phyloP scores from a whole-genome alignment of 495 filamentous ascomycete genomes.

The Talaromyces wortmannii region DNA sequence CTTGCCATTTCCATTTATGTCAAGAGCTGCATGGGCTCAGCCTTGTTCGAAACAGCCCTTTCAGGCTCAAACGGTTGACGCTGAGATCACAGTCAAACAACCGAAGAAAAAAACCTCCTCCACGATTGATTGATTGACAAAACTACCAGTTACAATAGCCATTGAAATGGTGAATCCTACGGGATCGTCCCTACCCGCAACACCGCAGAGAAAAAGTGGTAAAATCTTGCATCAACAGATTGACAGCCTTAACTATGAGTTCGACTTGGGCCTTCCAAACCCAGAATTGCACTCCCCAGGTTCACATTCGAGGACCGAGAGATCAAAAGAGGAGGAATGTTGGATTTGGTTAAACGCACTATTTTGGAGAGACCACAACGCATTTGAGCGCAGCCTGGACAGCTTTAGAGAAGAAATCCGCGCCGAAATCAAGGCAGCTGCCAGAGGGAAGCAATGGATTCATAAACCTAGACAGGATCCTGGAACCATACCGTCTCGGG shows the following conservation, averaged over 20 bases:
- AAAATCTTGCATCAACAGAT: conserved; percentile 1
- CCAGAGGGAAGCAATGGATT: conserved; percentile 1
- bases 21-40: neutral
- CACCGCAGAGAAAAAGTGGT: neutral
- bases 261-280: conserved; percentile 3
- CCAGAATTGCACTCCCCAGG: conserved; percentile 1
- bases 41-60: neutral
- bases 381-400: neutral
- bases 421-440: neutral
- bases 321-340: conserved; percentile 2
- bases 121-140: neutral
- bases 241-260: conserved; percentile 4
- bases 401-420: neutral
- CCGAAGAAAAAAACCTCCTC: neutral
- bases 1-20: neutral
- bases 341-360: neutral
- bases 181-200: neutral
- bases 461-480: conserved; percentile 3
- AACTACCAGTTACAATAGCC: neutral
- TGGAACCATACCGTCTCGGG: conserved; percentile 3
- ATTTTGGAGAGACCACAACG: conserved; percentile 1
- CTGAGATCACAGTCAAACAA: neutral
- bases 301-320: neutral
- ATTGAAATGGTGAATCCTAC: neutral
- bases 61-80: too few species aligned